Evolutionary conservation across 2,329 filamentous ascomycete genomes (phyloP).

Genomic region (Xylaria sp.): DNA sequence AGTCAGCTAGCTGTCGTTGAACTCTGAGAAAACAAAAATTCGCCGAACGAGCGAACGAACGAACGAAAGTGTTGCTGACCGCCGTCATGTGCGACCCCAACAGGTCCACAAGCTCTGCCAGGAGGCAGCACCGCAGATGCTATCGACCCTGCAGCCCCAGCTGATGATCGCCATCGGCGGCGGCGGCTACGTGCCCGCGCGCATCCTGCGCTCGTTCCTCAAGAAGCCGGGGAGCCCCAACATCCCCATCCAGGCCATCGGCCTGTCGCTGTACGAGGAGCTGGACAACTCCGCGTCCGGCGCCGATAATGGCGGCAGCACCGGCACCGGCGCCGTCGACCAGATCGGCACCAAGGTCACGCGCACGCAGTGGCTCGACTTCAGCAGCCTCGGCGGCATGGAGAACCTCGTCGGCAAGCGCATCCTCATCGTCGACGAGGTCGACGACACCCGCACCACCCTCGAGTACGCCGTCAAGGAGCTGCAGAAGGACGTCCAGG

Average conservation of each 20-base stretch:
- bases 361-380: conserved; percentile 97
- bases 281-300: conserved; percentile 55
- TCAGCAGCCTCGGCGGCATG: conserved; percentile 76
- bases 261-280: conserved; percentile 94
- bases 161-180: conserved; percentile 99
- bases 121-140: conserved; percentile 81
- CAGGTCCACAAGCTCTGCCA: conserved; percentile 99
- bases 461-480: conserved; percentile 83
- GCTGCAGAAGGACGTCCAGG: conserved; percentile 88
- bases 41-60: background rate
- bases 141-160: conserved; percentile 87
- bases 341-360: conserved; percentile 91
- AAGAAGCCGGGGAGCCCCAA: conserved; percentile 88
- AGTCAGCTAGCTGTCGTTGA: background rate
- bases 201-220: conserved; percentile 97
- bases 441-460: conserved; percentile 84
- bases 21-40: background rate
- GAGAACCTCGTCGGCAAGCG: conserved; percentile 83
- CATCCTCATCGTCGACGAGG: conserved; percentile 86
- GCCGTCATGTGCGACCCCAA: conserved; percentile 34
- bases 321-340: conserved; percentile 69
- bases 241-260: conserved; percentile 99
- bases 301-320: conserved; percentile 59
- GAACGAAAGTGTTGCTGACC: conserved; percentile 29
- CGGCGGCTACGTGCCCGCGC: conserved; percentile 95